Evolutionary conservation across 2,329 filamentous ascomycete species (phyloP), one percentile per base, ranked within the genome.

Genomic region (Hypoxylon sp.): DNA sequence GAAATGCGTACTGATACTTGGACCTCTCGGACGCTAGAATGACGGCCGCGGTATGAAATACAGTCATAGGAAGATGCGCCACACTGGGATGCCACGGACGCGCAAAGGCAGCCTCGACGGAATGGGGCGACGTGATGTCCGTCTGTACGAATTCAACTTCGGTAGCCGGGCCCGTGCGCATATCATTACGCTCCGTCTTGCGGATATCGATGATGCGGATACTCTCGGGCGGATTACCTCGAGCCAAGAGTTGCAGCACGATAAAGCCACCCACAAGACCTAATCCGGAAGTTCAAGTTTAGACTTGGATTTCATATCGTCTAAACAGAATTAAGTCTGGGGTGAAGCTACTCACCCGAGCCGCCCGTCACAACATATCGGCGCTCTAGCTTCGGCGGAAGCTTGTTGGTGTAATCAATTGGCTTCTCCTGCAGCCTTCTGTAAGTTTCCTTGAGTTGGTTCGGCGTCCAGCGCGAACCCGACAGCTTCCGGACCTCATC

Each of bases 251-350:
- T 66, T 87, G 84, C 7, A 83, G 77, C 10, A 86, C 83, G 34
- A 89, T 84, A 74, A 83, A 84, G 32, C 85, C 82, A 2, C 86
- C 87, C 2, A 89, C 84, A 32, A 88, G 81, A 4, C 86, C 85
- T 86, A 30, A n/a, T 1, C 17, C 7, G 11, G 14, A 17, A 25
- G 23, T 38, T 32, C 36, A 50, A 43, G 19, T 62, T 63, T 64
- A 59, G 38, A 30, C 51, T 14, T 19, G 46, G 10, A 11, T 25
- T 23, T 5, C 21, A 6, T 21, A 30, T 30, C n/a, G 30, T 25
- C 14, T 19, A 4, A 32, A 61, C 21, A 21, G 14, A 41, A 25
- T 19, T n/a, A 32, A 49, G 51, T 9, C 13, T 48, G 28, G 19
- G 21, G 19, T 43, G 21, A 41, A 21, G 49, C 1, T 19, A 76